phyloP scores from a whole-genome alignment of 805 yeast genomes.

The Barnettozyma siamensis region DNA sequence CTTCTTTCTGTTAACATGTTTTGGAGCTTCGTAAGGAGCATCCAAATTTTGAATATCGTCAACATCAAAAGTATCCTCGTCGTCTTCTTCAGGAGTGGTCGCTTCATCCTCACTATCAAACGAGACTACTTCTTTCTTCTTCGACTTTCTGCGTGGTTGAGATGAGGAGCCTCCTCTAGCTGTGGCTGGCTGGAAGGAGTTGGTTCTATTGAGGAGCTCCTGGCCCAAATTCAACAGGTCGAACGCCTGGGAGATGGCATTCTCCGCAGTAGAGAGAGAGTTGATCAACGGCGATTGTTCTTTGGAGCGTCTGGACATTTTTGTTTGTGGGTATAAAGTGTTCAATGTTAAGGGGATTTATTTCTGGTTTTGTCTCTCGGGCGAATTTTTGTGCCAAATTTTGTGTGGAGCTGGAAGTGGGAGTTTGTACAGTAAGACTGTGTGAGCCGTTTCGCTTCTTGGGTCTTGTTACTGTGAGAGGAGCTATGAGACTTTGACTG shows the following conservation, averaged over 20 bases:
- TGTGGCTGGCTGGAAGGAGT: not conserved
- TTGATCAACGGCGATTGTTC: conserved; percentile 1
- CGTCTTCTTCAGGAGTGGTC: conserved; percentile 21
- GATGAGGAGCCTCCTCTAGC: too few relatives aligned
- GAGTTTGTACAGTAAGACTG: too few relatives aligned
- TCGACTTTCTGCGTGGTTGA: not conserved
- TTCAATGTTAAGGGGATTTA: not conserved
- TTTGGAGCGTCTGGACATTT: conserved; percentile 1
- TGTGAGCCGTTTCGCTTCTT: too few relatives aligned
- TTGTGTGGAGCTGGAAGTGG: too few relatives aligned
- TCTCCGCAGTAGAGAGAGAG: conserved; percentile 15
- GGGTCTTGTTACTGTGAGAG: too few relatives aligned
- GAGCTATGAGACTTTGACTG: too few relatives aligned
- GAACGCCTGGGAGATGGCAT: conserved; percentile 22
- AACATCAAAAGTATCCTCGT: conserved; percentile 4
- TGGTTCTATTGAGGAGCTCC: conserved; percentile 15
- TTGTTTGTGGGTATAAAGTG: not conserved
- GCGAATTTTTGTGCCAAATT: not conserved
- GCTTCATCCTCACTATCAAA: conserved; percentile 21
- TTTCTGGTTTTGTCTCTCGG: not conserved
- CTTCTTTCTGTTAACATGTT: too few relatives aligned
- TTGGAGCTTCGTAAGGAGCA: not conserved
- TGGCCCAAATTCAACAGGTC: conserved; percentile 22
- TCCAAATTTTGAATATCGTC: conserved; percentile 1
- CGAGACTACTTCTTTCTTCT: conserved; percentile 9